Percentiles rank a stretch among this genome's conserved stretches.
Evolutionary conservation across 352 stramenopile species (phyloP).

Genomic region (Pythium vanterpoolii): DNA sequence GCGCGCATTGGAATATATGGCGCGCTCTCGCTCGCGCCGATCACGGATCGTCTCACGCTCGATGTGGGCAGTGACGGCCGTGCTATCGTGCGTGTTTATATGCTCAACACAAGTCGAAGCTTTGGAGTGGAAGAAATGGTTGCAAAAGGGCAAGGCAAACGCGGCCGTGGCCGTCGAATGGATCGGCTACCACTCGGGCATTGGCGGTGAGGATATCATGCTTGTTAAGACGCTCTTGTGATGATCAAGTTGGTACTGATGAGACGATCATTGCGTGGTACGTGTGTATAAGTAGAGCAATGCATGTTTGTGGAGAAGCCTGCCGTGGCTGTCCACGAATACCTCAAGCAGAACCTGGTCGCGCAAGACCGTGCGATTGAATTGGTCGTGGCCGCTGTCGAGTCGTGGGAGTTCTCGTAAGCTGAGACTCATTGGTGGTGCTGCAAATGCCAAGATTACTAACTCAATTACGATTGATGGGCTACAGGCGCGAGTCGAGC

Average conservation of each 20-base stretch:
- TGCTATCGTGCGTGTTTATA: not conserved
- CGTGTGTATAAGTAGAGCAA: slow-evolving; percentile 35
- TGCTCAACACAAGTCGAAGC: not conserved
- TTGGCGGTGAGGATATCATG: slow-evolving; percentile 13
- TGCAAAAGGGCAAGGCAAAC: slow-evolving; percentile 15
- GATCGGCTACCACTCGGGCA: slow-evolving; percentile 13
- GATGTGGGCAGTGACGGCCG: not conserved
- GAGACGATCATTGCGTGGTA: too few species aligned
- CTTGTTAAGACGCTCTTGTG: too few species aligned
- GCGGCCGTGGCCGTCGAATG: slow-evolving; percentile 10
- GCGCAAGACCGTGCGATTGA: slow-evolving; percentile 66
- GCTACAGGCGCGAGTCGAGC: slow-evolving; percentile 36
- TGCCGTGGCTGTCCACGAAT: slow-evolving; percentile 44
- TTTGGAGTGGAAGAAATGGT: slow-evolving; percentile 13
- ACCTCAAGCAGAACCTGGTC: slow-evolving; percentile 56
- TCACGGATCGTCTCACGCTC: not conserved
- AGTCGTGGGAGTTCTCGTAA: slow-evolving; percentile 84
- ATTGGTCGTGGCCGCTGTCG: slow-evolving; percentile 60
- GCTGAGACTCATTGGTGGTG: slow-evolving; percentile 4
- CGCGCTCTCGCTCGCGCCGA: not conserved
- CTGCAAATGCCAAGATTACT: not conserved
- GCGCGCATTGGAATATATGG: not conserved
- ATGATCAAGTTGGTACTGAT: too few species aligned
- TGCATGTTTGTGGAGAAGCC: slow-evolving; percentile 72
- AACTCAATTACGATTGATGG: not conserved